Percentiles rank a stretch among this genome's conserved stretches.
These are phyloP conservation scores for Helicostylum pulchrum DNA, from an alignment of 192 early-diverging fungal species.

Conservation along the genomic window DNA sequence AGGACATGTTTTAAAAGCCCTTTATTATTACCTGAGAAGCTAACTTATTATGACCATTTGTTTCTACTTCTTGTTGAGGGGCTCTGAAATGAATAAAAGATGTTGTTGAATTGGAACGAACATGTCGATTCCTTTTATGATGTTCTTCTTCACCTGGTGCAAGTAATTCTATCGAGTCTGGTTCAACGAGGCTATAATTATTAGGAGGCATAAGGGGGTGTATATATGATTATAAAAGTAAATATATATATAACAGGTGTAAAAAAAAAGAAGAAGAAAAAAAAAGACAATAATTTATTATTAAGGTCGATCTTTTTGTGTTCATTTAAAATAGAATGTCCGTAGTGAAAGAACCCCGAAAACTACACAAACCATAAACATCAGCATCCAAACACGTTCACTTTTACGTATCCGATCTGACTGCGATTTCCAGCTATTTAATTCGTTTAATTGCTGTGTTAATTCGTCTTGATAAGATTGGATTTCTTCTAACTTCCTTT, in stretches of 20 bases:
- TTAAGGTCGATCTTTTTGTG: neutral
- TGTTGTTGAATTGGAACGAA: neutral
- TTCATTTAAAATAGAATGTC: neutral
- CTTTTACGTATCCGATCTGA: constrained; percentile 3
- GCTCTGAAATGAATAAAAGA: constrained; percentile 23
- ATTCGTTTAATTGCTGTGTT: constrained; percentile 6
- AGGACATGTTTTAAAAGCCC: neutral
- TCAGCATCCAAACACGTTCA: constrained; percentile 26
- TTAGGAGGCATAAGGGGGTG: constrained; percentile 4
- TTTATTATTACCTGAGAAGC: constrained; percentile 14
- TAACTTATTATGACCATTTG: neutral
- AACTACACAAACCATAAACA: constrained; percentile 15
- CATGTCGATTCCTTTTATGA: neutral
- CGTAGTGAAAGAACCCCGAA: constrained; percentile 11
- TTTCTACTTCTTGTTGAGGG: constrained; percentile 1
- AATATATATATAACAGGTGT: neutral
- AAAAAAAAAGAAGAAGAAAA: neutral
- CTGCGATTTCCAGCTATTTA: constrained; percentile 10
- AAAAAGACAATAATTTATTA: neutral
- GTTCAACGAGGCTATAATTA: neutral
- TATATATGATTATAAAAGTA: no score
- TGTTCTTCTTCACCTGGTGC: constrained; percentile 1
- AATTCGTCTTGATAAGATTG: constrained; percentile 9
- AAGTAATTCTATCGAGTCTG: constrained; percentile 11
- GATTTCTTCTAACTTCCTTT: constrained; percentile 18